Base-by-base conservation (phyloP, 768 basidiomycete species). In the Russula griseocarnosa region DNA sequence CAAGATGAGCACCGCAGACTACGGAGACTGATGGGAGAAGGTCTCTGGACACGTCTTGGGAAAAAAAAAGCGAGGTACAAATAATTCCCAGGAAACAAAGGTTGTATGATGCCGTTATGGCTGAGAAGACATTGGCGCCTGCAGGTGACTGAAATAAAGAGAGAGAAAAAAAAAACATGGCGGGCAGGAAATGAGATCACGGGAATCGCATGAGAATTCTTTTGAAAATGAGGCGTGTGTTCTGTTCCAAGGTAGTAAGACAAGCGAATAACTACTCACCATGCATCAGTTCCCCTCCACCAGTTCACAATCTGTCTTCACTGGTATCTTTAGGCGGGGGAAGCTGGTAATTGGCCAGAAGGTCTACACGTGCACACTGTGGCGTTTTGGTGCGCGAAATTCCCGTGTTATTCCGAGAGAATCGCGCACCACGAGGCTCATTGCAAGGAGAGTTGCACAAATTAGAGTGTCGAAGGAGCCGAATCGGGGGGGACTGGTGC, bases 11-110 rank as follows among this genome's bases (percentile, higher is more conserved):
- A 34, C 58, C 63, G 53, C 46, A 14, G 58, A 60, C 58, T 54
- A 32, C 58, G 63, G 63, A 49, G 63, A 55, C 63, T 20, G 7
- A 16, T 36, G n/a, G 10, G 30, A 18, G 6, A 20, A n/a, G 52
- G 63, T 64, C 63, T 60, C 63, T 32, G 58, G 63, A 59, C 63
- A 3, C 18, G 63, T 55, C 63, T 60, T 52, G 36, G 51, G 62
- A 42, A 34, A n/a, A n/a, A 47, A 47, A 42, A n/a, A 8, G 22
- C 13, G 10, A 22, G 28, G 51, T 60, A 51, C 52, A 30, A 10
- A 13, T n/a, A 22, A 3, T 36, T 36, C n/a, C 34, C 49, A 49
- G 9, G 47, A 11, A 34, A 58, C 10, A 40, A 28, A 20, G 44
- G 36, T 20, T 5, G 26, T 22, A 36, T 28, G 42, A 66, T 67